Conservation (phyloP, 1,284 basidiomycete genomes). For the Austropuccinia psidii region DNA sequence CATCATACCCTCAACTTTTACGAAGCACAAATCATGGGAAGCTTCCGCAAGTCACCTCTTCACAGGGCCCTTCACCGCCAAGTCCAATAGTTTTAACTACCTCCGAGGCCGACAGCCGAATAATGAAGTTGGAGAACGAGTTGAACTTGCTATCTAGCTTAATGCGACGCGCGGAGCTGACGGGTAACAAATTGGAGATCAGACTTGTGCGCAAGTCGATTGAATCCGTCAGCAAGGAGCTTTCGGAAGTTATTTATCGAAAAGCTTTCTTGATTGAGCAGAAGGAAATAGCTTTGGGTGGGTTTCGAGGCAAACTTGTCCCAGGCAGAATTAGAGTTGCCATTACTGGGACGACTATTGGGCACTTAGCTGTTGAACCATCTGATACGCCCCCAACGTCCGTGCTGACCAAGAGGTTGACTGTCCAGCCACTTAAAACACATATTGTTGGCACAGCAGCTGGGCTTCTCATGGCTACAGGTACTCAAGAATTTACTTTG, state of each 20-base stretch:
- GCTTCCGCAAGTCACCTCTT: no score
- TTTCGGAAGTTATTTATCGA: conserved; percentile 76
- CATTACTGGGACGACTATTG: conserved; percentile 64
- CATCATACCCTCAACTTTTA: background rate
- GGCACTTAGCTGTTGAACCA: background rate
- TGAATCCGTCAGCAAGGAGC: conserved; percentile 68
- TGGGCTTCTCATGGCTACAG: conserved; percentile 45
- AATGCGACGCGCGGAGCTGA: conserved; percentile 86
- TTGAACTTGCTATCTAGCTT: conserved; percentile 72
- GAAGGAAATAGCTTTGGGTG: conserved; percentile 62
- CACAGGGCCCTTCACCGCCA: conserved; percentile 37
- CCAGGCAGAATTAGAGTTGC: conserved; percentile 58
- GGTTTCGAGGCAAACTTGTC: conserved; percentile 60
- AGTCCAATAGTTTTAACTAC: conserved; percentile 65
- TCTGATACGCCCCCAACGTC: background rate
- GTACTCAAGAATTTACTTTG: conserved; percentile 61
- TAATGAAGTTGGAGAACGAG: conserved; percentile 68
- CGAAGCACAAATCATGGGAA: background rate
- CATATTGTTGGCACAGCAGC: no score
- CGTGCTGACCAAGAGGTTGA: background rate
- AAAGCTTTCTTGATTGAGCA: conserved; percentile 84
- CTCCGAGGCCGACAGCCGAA: conserved; percentile 62
- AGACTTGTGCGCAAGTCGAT: conserved; percentile 71
- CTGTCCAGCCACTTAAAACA: background rate
- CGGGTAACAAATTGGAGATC: conserved; percentile 77